These are phyloP conservation scores for Fusarium equiseti DNA, from an alignment of 2,329 filamentous ascomycete genomes.

Conservation along the genomic window DNA sequence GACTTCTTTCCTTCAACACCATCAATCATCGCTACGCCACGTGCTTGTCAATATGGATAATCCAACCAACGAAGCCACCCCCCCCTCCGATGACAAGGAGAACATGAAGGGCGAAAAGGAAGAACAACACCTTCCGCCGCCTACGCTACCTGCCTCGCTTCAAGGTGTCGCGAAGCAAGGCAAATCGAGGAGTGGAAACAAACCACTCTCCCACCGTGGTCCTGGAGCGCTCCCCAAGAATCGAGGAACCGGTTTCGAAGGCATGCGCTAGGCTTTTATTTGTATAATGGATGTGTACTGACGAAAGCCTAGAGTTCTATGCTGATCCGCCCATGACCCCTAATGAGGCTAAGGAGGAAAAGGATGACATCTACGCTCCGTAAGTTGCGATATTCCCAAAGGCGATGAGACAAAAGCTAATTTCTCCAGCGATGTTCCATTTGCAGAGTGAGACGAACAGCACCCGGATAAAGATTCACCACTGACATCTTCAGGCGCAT, in stretches of 20 bases:
- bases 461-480: background rate
- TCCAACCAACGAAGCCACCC: background rate
- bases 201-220: conserved; percentile 48
- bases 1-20: background rate
- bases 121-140: background rate
- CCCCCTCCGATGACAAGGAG: background rate
- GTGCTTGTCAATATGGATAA: background rate
- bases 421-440: conserved; percentile 59
- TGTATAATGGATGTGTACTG: background rate
- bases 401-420: conserved; percentile 30
- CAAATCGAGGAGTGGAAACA: conserved; percentile 36
- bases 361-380: conserved; percentile 72
- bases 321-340: conserved; percentile 84
- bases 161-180: conserved; percentile 38
- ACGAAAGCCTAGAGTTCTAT: conserved; percentile 69
- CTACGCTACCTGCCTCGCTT: conserved; percentile 19
- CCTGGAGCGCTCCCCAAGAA: conserved; percentile 58
- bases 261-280: conserved; percentile 50
- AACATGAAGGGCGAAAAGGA: background rate
- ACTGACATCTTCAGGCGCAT: conserved; percentile 71
- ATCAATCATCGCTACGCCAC: background rate
- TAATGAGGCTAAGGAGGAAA: conserved; percentile 74
- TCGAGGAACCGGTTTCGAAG: conserved; percentile 76
- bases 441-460: conserved; percentile 63
- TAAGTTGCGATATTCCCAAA: conserved; percentile 55